Conservation (phyloP, 192 early-diverging fungal genomes). For the Linnemannia elongata region DNA sequence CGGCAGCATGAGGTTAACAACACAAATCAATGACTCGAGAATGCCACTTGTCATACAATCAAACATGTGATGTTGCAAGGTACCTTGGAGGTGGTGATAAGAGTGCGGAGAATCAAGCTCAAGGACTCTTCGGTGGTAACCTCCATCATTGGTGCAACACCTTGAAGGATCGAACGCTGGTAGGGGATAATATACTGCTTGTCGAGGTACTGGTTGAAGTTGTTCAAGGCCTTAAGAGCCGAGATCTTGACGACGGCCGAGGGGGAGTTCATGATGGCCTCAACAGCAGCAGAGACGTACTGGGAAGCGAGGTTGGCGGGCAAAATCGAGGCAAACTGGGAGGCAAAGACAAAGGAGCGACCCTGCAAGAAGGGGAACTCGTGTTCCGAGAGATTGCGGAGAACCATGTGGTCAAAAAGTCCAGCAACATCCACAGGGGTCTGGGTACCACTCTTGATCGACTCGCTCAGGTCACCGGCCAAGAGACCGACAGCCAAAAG, state of each 20-base stretch:
- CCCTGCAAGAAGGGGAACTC: conserved; percentile 89
- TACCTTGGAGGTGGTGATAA: conserved; percentile 74
- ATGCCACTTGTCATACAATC: background rate
- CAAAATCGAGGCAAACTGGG: conserved; percentile 80
- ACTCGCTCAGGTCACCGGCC: conserved; percentile 70
- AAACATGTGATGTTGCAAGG: background rate
- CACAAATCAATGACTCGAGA: background rate
- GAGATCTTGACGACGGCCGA: conserved; percentile 78
- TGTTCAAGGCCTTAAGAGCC: conserved; percentile 76
- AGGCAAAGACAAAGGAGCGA: conserved; percentile 90
- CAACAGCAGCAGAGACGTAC: conserved; percentile 84
- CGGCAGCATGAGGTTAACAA: background rate
- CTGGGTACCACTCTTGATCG: conserved; percentile 56
- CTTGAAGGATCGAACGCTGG: conserved; percentile 73
- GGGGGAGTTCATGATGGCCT: conserved; percentile 68
- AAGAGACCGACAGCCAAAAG: conserved; percentile 82
- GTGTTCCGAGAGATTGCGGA: conserved; percentile 70
- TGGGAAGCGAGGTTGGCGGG: conserved; percentile 75
- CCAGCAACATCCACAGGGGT: conserved; percentile 78
- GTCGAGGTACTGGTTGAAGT: conserved; percentile 68
- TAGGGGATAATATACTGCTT: conserved; percentile 66
- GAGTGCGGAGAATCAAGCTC: conserved; percentile 75
- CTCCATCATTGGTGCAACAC: conserved; percentile 67
- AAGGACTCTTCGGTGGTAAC: conserved; percentile 77
- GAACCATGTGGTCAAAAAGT: conserved; percentile 87